A percentile compares a stretch with the other conserved stretches of the same genome.
phyloP scores from a whole-genome alignment of 1,284 basidiomycete species.

The Ganoderma sp. region DNA sequence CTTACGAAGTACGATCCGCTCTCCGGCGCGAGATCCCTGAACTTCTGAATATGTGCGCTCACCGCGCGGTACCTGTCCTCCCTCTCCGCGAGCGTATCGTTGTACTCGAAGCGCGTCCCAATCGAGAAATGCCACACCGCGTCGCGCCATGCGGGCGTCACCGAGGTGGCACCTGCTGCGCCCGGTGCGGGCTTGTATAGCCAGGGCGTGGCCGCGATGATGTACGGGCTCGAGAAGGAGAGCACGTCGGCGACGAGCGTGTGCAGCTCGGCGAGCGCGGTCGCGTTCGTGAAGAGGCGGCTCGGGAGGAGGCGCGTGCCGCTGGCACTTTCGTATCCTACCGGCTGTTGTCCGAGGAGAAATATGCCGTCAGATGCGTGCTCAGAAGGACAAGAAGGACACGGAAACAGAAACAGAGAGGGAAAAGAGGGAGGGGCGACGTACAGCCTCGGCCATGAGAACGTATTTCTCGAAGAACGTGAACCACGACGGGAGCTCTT shows the following conservation, averaged over 20 bases:
- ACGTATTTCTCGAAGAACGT: constrained; percentile 43
- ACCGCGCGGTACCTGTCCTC: constrained; percentile 42
- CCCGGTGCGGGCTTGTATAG: constrained; percentile 46
- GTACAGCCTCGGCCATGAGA: constrained; percentile 36
- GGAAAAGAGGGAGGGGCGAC: constrained; percentile 12
- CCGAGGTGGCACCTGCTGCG: constrained; percentile 45
- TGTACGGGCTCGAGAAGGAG: constrained; percentile 37
- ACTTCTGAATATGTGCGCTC: constrained; percentile 44
- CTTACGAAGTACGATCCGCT: constrained; percentile 57
- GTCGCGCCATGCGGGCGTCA: constrained; percentile 54
- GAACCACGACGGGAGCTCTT: constrained; percentile 42
- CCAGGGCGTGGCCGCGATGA: constrained; percentile 46
- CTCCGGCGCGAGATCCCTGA: constrained; percentile 53
- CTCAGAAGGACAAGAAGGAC: background rate
- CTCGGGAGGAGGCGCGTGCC: constrained; percentile 43
- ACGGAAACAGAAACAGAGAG: too few species aligned
- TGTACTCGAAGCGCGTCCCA: constrained; percentile 44
- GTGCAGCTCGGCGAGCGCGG: constrained; percentile 35
- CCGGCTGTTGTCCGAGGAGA: constrained; percentile 28
- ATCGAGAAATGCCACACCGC: constrained; percentile 49
- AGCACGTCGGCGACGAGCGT: constrained; percentile 38
- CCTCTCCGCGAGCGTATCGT: constrained; percentile 49
- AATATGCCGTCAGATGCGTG: constrained; percentile 3
- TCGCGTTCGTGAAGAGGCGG: constrained; percentile 36
- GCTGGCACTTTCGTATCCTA: constrained; percentile 39